phyloP scores from a whole-genome alignment of 176 grass and related monocot genomes.

The Oryza meridionalis region DNA sequence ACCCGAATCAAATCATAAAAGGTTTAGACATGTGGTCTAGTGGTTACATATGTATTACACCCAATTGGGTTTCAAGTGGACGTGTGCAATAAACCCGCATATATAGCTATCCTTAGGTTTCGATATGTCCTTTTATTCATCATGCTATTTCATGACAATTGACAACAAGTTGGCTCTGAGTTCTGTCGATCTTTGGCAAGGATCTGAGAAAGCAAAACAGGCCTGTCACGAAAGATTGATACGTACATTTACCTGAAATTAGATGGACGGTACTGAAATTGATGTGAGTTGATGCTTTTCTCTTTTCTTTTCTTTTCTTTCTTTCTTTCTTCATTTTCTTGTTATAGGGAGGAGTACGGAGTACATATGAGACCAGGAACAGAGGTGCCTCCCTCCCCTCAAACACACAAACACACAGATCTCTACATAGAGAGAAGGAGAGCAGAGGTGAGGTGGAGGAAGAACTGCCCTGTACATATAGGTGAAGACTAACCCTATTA shows the following conservation, averaged over 20 bases:
- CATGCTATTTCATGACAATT: background rate
- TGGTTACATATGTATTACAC: background rate
- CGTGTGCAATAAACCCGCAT: background rate
- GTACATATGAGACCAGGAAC: no score
- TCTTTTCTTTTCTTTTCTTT: no score
- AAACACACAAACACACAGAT: no score
- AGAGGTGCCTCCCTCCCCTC: no score
- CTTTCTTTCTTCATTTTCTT: no score
- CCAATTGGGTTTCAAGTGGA: constrained; percentile 16
- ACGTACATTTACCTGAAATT: background rate
- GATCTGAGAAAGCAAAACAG: background rate
- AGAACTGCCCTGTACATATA: no score
- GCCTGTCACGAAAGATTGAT: background rate
- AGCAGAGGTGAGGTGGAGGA: no score
- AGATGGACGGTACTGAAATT: no score
- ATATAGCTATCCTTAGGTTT: background rate
- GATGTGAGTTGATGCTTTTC: no score
- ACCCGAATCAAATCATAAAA: background rate
- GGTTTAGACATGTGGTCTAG: background rate
- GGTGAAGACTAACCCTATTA: no score
- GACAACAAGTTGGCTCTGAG: background rate
- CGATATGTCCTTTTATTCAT: background rate
- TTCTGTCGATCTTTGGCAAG: background rate
- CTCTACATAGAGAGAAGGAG: no score
- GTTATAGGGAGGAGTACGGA: no score